Evolutionary conservation across 257 asterid species (phyloP).

Genomic region (Jacaranda copaia): DNA sequence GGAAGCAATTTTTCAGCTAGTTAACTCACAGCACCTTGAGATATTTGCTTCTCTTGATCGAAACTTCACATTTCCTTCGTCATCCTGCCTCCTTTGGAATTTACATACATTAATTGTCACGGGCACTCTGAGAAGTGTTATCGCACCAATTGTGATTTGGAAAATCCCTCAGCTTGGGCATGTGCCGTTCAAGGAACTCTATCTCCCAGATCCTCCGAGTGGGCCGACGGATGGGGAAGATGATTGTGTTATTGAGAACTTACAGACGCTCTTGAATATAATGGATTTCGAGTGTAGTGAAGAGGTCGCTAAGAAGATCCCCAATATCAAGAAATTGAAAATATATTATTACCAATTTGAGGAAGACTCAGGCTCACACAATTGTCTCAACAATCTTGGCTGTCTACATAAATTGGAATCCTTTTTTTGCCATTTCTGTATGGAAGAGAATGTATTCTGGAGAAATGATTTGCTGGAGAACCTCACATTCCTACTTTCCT

Average conservation of each 20-base stretch:
- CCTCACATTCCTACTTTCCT: constrained; percentile 14
- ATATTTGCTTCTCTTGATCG: no score
- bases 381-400: neutral
- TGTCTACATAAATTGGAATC: constrained; percentile 15
- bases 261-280: neutral
- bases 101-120: no score
- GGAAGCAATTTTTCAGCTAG: no score
- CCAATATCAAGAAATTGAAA: constrained; percentile 9
- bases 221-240: no score
- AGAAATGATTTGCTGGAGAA: no score
- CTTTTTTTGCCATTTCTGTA: neutral
- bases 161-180: constrained; percentile 31
- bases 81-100: no score
- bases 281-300: neutral
- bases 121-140: no score
- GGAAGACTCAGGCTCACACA: neutral
- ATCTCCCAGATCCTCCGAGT: constrained; percentile 16
- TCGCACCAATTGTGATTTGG: no score
- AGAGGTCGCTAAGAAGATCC: neutral
- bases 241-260: neutral
- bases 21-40: no score
- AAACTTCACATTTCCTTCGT: no score
- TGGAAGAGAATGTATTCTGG: no score
- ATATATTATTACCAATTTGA: neutral
- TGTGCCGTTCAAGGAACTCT: neutral